A percentile compares a stretch with the other conserved stretches of the same genome.
phyloP scores from a whole-genome alignment of 2,329 filamentous ascomycete species.

The Nemania serpens region DNA sequence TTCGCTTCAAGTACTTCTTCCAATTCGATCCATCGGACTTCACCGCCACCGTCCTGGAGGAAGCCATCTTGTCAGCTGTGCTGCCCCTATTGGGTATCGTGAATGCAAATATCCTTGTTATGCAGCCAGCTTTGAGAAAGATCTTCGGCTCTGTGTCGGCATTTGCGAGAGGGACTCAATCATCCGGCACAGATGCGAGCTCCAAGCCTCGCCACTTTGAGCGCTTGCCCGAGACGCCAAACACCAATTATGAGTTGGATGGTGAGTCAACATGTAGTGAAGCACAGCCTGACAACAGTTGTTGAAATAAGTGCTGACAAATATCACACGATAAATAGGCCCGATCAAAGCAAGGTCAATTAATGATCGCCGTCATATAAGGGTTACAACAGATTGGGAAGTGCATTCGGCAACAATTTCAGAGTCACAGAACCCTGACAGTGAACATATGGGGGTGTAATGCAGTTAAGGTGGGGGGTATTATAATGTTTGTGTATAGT shows the following conservation, averaged over 20 bases:
- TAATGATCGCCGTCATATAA: background rate
- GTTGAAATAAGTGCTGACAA: background rate
- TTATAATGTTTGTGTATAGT: too few relatives aligned
- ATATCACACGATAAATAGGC: background rate
- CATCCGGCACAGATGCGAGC: background rate
- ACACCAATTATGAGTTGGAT: too few relatives aligned
- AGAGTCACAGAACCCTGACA: too few relatives aligned
- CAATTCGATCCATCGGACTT: slow-evolving; percentile 23
- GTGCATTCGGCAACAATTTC: background rate
- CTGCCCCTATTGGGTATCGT: slow-evolving; percentile 35
- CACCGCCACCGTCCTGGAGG: slow-evolving; percentile 23
- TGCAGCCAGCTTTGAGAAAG: slow-evolving; percentile 21
- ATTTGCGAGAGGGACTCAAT: background rate
- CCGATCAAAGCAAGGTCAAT: background rate
- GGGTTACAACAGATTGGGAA: background rate
- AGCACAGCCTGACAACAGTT: too few relatives aligned
- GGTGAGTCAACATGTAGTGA: too few relatives aligned
- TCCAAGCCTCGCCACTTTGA: background rate
- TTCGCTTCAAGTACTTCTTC: slow-evolving; percentile 29
- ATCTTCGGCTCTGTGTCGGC: background rate
- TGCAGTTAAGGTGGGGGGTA: too few relatives aligned
- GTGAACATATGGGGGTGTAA: too few relatives aligned
- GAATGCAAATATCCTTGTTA: slow-evolving; percentile 33
- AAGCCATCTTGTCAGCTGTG: slow-evolving; percentile 25
- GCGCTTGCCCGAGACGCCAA: background rate